Percentiles rank a stretch among this genome's conserved stretches.
Evolutionary conservation across 345 rosid genomes (phyloP).

Genomic region (Murraya paniculata): DNA sequence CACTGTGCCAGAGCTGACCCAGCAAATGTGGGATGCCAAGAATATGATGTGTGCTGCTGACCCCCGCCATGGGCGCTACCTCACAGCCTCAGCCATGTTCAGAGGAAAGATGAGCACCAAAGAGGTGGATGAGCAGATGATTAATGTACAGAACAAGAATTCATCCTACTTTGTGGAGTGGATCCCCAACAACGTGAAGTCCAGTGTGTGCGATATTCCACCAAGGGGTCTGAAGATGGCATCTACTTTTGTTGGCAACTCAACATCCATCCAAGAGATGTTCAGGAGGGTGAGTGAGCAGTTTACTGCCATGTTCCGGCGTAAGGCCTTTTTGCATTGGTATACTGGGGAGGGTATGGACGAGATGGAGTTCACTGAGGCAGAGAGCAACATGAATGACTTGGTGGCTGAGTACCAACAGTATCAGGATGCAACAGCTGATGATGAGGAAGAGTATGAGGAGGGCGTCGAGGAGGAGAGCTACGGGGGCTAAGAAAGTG

Average conservation of each 20-base stretch:
- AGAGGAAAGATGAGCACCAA: conserved; percentile 98
- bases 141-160: conserved; percentile 95
- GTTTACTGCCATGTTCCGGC: conserved; percentile 95
- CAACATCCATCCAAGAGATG: conserved; percentile 95
- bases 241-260: conserved; percentile 69
- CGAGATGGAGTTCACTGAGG: conserved; percentile 98
- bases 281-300: conserved; percentile 99
- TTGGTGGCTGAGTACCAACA: conserved; percentile 94
- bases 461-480: conserved; percentile 41
- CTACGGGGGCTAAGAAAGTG: conserved; percentile 31
- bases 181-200: conserved; percentile 78
- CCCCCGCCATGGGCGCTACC: conserved; percentile 96
- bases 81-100: conserved; percentile 96
- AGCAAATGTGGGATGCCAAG: conserved; percentile 95
- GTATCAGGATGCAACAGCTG: conserved; percentile 93
- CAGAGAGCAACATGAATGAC: conserved; percentile 98
- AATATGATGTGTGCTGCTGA: conserved; percentile 99
- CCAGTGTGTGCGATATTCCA: conserved; percentile 58
- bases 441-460: conserved; percentile 80
- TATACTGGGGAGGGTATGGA: conserved; percentile 99
- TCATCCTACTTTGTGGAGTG: conserved; percentile 96
- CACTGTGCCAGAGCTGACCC: conserved; percentile 63
- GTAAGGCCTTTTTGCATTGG: conserved; percentile 98
- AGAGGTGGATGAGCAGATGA: conserved; percentile 94
- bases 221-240: conserved; percentile 58